Evolutionary conservation across 176 grass and related monocot genomes (phyloP).

Genomic region (Musa itinerans): DNA sequence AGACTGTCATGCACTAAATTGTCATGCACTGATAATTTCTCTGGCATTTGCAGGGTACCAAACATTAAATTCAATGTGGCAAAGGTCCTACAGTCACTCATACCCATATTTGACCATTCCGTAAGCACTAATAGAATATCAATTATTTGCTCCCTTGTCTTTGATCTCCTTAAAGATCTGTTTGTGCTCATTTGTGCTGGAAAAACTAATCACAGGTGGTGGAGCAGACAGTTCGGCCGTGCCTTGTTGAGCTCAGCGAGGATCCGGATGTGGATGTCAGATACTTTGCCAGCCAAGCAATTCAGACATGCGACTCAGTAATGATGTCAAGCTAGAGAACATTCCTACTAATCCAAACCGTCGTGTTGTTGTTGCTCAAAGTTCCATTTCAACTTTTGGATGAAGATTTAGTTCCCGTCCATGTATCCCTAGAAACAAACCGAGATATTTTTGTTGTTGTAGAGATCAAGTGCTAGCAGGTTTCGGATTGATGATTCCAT

Average conservation of each 20-base stretch:
- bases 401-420: not conserved
- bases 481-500: not conserved
- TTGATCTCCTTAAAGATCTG: not conserved
- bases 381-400: not conserved
- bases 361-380: not conserved
- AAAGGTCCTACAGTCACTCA: constrained; percentile 67
- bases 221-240: constrained; percentile 64
- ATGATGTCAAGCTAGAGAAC: constrained; percentile 64
- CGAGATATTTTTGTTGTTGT: not conserved
- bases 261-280: constrained; percentile 95
- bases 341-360: not conserved
- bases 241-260: constrained; percentile 83
- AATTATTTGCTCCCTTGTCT: not conserved
- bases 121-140: constrained; percentile 29
- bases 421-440: too few relatives aligned
- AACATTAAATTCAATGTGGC: constrained; percentile 97
- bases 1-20: not conserved
- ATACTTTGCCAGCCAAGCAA: constrained; percentile 78
- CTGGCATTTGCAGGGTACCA: constrained; percentile 44
- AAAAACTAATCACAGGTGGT: constrained; percentile 41
- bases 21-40: not conserved
- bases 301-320: constrained; percentile 67
- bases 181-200: constrained; percentile 9
- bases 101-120: constrained; percentile 66
- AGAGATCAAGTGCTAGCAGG: not conserved